A percentile compares a stretch with the other conserved stretches of the same genome.
Evolutionary conservation across 257 asterid genomes (phyloP).

Genomic region (Scutellaria minor): DNA sequence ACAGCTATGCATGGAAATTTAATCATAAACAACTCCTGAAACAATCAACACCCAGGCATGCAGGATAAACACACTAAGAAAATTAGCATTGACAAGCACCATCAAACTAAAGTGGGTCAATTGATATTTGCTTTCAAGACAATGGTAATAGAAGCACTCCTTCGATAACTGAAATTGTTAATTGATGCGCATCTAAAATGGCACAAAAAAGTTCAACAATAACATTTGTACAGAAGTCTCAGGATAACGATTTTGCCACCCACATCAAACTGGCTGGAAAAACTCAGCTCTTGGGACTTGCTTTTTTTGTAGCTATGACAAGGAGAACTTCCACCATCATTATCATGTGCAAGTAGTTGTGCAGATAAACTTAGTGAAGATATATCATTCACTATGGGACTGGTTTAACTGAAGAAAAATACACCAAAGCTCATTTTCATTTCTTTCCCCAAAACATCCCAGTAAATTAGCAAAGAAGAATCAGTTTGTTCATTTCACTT

Average conservation of each 20-base stretch:
- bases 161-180: too few species aligned
- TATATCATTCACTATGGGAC: too few species aligned
- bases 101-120: conserved; percentile 21
- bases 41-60: neutral
- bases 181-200: neutral
- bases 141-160: neutral
- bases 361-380: neutral
- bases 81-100: neutral
- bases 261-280: neutral
- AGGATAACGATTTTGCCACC: conserved; percentile 1
- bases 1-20: neutral
- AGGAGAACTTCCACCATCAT: neutral
- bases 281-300: neutral
- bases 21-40: conserved; percentile 15
- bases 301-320: neutral
- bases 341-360: neutral
- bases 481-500: too few species aligned
- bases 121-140: neutral
- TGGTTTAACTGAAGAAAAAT: too few species aligned
- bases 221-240: neutral
- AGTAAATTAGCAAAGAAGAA: too few species aligned
- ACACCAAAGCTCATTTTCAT: too few species aligned
- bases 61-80: conserved; percentile 1
- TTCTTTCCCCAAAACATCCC: too few species aligned
- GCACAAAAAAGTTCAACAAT: neutral